These are phyloP conservation scores for Cercospora canescens DNA, from an alignment of 2,329 filamentous ascomycete genomes.

Conservation along the genomic window DNA sequence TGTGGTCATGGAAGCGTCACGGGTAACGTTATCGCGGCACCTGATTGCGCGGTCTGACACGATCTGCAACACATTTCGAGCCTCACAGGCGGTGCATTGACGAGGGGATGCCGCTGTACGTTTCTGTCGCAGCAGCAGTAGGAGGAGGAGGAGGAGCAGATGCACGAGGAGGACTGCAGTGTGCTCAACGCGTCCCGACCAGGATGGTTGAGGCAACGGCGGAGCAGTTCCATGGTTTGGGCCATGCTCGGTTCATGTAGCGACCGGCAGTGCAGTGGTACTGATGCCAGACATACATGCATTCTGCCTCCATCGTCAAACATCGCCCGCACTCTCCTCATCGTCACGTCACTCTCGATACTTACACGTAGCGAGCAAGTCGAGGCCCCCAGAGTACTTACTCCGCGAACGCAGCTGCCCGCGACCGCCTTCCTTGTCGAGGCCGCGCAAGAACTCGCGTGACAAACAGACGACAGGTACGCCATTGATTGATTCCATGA, in stretches of 20 bases:
- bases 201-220: constrained; percentile 5
- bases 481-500: constrained; percentile 10
- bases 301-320: not conserved
- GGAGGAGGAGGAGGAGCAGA: not conserved
- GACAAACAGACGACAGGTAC: constrained; percentile 1
- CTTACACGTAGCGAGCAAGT: not conserved
- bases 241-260: not conserved
- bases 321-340: not conserved
- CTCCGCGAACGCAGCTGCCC: not conserved
- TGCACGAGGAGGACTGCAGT: constrained; percentile 1
- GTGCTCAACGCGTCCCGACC: constrained; percentile 1
- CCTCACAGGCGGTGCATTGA: not conserved
- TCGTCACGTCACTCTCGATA: not conserved
- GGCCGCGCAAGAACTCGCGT: not conserved
- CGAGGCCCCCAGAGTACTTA: not conserved
- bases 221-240: constrained; percentile 4
- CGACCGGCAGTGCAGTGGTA: not conserved
- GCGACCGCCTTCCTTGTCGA: not conserved
- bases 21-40: not conserved
- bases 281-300: not conserved
- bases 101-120: no score
- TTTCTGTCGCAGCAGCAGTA: no score
- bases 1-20: constrained; percentile 6
- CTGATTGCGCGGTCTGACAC: not conserved
- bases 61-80: not conserved